Evolutionary conservation across 805 yeast genomes (phyloP), one percentile per base, ranked within the genome.

Genomic region (Hermanozyma aechmeae): DNA sequence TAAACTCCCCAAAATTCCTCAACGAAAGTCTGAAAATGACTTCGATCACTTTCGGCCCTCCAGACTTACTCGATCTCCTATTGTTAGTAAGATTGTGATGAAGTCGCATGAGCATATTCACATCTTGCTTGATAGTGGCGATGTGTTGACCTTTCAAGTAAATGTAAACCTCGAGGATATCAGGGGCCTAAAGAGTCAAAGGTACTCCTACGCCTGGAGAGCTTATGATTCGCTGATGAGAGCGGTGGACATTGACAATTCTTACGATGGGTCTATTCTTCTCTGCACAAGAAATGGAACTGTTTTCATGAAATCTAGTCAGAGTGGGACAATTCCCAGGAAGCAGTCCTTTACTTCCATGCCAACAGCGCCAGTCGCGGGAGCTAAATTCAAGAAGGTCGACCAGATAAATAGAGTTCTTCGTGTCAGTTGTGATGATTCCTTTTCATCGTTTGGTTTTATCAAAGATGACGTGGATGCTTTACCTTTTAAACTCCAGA

Each of bases 281-380:
- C 48, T 87, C 1, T 71, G 80, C 37, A 79, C 92, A 0, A 50
- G 60, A 13, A 73, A 75, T 27, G 96, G 96, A 0, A 68, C 78
- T 14, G 82, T 72, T 0, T 84, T 70, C 40, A 58, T 61, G 39
- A 67, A 56, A 10, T 39, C 54, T 3, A 39, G 26, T n/a, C 37
- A 39, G 25, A 28, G 50, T n/a, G 29, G 23, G 12, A 16, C n/a
- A n/a, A n/a, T n/a, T n/a, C n/a, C n/a, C n/a, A n/a, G n/a, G n/a
- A n/a, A n/a, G n/a, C n/a, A n/a, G n/a, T n/a, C n/a, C n/a, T n/a
- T n/a, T n/a, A n/a, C n/a, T n/a, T n/a, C n/a, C n/a, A n/a, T n/a
- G n/a, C n/a, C n/a, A n/a, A n/a, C n/a, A n/a, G n/a, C n/a, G n/a
- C n/a, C n/a, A n/a, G n/a, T n/a, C n/a, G n/a, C n/a, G n/a, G n/a